Evolutionary conservation across 805 yeast species (phyloP), one percentile per base, ranked within the genome.

Genomic region (Wickerhamiella occidentalis): DNA sequence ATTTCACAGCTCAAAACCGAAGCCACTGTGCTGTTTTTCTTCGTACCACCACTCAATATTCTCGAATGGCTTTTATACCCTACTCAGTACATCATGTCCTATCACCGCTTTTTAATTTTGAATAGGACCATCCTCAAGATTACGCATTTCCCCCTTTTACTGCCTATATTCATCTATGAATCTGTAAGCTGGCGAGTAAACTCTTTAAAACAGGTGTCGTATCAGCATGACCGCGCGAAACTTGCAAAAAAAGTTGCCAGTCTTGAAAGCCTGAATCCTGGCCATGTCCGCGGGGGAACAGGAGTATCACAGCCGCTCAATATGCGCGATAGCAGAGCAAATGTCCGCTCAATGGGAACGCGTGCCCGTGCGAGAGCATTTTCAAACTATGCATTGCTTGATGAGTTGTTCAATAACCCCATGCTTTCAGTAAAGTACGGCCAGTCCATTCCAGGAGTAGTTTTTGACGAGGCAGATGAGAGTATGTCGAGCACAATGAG

Each of bases 91-190:
- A 37, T 61, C 7, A 46, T 67, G 25, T 65, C 70, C 1, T 54
- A 64, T 29, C 52, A 58, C 6, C 45, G 52, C 46, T 67, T 63
- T 45, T 56, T 67, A 30, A 54, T 58, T 1, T 44, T 64, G 15
- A 65, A 67, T 49, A 52, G 71, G 9, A 52, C 58, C 6, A 54
- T 67, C 29, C 63, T 67, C 42, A 67, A 67, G 48, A 51, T 60
- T 40, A 67, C 71, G 6, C 71, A 67, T 43, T 58, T 65, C 50
- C 70, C 68, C 6, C 51, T 66, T 7, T 58, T 67, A 30, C 50
- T 64, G 11, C 51, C 56, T 13, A 67, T 67, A 7, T 67, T 58
- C 48, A 48, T 57, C 8, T 67, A 64, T 48, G 71, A 67, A 49
- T 45, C 54, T 21, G 40, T 55, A 18, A 40, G 50, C 3, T 53